A percentile compares a stretch with the other conserved stretches of the same genome.
These are phyloP conservation scores for Penicillium capsulatum DNA, from an alignment of 2,329 filamentous ascomycete species.

Conservation along the genomic window DNA sequence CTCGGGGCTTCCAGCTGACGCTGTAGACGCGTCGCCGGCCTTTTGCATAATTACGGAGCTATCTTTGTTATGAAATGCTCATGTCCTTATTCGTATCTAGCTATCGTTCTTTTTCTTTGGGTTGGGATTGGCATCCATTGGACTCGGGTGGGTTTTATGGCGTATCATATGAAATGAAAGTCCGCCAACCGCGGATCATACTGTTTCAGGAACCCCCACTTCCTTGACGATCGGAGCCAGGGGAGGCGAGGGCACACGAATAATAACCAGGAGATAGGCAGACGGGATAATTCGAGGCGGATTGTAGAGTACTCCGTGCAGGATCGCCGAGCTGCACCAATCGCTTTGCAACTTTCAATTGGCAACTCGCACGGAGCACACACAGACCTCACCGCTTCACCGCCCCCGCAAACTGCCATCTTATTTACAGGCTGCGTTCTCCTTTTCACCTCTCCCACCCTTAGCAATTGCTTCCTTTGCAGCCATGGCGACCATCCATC, in stretches of 20 bases:
- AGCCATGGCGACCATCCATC: constrained; percentile 40
- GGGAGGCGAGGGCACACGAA: constrained; percentile 16
- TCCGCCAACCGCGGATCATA: constrained; percentile 19
- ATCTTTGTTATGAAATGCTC: neutral
- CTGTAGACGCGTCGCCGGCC: constrained; percentile 23
- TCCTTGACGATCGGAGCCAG: constrained; percentile 17
- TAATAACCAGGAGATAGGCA: neutral
- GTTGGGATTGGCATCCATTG: constrained; percentile 6
- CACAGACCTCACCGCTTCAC: constrained; percentile 10
- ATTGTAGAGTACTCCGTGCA: too few relatives aligned
- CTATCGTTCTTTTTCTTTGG: constrained; percentile 2
- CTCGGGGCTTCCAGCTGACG: constrained; percentile 39
- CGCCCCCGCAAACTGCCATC: constrained; percentile 21
- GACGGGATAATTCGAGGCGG: neutral
- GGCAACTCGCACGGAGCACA: constrained; percentile 7
- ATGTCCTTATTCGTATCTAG: neutral
- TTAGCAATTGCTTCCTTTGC: constrained; percentile 26
- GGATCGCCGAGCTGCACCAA: too few relatives aligned
- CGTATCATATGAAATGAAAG: constrained; percentile 18
- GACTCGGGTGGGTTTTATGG: constrained; percentile 13
- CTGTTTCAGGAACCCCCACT: constrained; percentile 27
- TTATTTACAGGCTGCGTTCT: constrained; percentile 20
- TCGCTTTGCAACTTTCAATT: neutral
- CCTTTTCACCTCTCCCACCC: constrained; percentile 17
- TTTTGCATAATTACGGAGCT: neutral